A percentile compares a stretch with the other conserved stretches of the same genome.
Conservation (phyloP, 495 filamentous ascomycete species). For the Penicillium maclennaniae region DNA sequence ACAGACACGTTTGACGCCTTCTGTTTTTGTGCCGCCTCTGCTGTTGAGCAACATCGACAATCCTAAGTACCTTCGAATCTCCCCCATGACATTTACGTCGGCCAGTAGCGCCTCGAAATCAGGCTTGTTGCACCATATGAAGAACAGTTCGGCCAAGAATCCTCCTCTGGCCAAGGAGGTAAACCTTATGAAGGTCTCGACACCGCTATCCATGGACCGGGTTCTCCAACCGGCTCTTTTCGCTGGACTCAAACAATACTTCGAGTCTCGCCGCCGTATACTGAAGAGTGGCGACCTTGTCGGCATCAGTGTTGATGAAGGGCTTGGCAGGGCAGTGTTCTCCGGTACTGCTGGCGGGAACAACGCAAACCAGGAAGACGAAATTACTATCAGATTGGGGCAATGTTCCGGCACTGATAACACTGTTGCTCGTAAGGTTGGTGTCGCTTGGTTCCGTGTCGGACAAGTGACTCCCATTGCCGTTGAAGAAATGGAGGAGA, state of each 20-base stretch:
- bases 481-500: conserved; percentile 54
- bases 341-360: conserved; percentile 53
- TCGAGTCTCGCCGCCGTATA: conserved; percentile 71
- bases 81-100: conserved; percentile 52
- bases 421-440: conserved; percentile 39
- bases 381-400: conserved; percentile 51
- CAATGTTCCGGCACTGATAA: conserved; percentile 24
- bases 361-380: conserved; percentile 58
- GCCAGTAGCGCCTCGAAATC: conserved; percentile 31
- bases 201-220: conserved; percentile 79
- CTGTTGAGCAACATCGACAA: conserved; percentile 78
- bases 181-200: conserved; percentile 83
- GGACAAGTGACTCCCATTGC: conserved; percentile 60
- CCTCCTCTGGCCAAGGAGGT: conserved; percentile 89
- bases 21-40: conserved; percentile 78
- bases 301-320: conserved; percentile 78
- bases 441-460: conserved; percentile 87
- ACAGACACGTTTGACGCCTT: conserved; percentile 42
- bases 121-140: conserved; percentile 38
- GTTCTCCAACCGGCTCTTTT: conserved; percentile 79
- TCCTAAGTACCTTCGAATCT: conserved; percentile 68
- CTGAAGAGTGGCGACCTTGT: conserved; percentile 84
- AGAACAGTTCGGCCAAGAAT: conserved; percentile 49
- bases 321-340: conserved; percentile 71
- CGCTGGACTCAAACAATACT: conserved; percentile 78